Evolutionary conservation across 2,329 filamentous ascomycete species (phyloP), one percentile per base, ranked within the genome.

Genomic region (Pezicula neosporulosa): DNA sequence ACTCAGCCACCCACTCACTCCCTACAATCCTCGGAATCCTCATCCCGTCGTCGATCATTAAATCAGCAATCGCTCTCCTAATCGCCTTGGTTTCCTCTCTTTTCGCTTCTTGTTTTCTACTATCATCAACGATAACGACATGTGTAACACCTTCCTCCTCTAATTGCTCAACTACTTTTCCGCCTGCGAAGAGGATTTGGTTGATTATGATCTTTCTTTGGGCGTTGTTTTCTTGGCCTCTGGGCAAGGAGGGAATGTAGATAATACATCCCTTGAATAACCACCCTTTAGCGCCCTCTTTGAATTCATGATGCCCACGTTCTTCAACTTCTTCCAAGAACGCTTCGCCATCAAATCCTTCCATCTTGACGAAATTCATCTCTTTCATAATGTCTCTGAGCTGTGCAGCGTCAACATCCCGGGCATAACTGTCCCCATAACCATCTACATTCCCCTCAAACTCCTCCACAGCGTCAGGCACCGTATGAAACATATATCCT

Each of bases 341-440:
- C 3, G 68, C 63, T 3, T 67, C 58, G 39, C 70, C 71, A 18
- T 78, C 68, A 50, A 82, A 78, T 0, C 66, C 57, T 5, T 70
- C 65, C n/a, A 73, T 70, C 56, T 77, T 74, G 0, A 76, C 73
- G 21, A 54, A 52, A 10, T 57, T 50, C 74, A 85, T 83, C 3
- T 69, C 65, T 7, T 61, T 62, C 42, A 85, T 56, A 0, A 85
- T 64, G 3, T 66, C 64, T 37, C 68, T 73, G 44, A 96, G 75
- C 61, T 93, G 88, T 2, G 82, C 77, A 0, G 80, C 60, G 1
- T 74, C 77, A 8, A 87, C 72, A 60, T 96, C 84, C 4, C 92
- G 77, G 1, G 84, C 80, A 68, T 89, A 97, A 63, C 90, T 92
- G 66, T 99, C 94, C 0, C 87, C 88, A 60, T 83, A 94, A 48